Conservation (phyloP, 352 stramenopile species). For the Phytophthora pini region DNA sequence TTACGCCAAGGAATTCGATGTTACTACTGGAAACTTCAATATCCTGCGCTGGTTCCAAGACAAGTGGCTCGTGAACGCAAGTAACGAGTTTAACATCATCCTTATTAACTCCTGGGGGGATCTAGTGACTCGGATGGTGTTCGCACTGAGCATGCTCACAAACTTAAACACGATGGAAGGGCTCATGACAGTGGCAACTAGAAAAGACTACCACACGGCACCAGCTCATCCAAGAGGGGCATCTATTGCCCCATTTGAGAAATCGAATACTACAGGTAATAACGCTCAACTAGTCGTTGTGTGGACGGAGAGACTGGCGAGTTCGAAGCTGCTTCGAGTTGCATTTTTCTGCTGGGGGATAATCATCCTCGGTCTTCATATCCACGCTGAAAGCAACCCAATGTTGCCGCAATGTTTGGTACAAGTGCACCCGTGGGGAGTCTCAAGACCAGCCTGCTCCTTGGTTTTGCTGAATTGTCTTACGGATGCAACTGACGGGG, state of each 20-base stretch:
- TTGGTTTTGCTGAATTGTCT: constrained; percentile 38
- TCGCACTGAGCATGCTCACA: constrained; percentile 44
- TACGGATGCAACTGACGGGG: constrained; percentile 16
- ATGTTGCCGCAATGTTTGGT: constrained; percentile 37
- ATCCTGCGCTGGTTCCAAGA: constrained; percentile 36
- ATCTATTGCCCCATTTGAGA: constrained; percentile 20
- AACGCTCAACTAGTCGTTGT: constrained; percentile 4
- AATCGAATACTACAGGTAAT: neutral
- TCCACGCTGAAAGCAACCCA: constrained; percentile 25
- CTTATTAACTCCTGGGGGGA: constrained; percentile 38
- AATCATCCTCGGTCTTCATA: constrained; percentile 32
- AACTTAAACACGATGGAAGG: constrained; percentile 41
- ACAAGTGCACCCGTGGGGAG: constrained; percentile 35
- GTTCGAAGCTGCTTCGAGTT: constrained; percentile 18
- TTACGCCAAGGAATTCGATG: constrained; percentile 31
- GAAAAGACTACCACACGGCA: neutral
- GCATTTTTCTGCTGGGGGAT: constrained; percentile 39
- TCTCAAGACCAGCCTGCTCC: constrained; percentile 29
- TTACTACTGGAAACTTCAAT: constrained; percentile 22
- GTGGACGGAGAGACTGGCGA: constrained; percentile 17
- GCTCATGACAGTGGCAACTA: constrained; percentile 16
- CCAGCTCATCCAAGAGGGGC: constrained; percentile 3
- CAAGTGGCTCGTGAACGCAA: constrained; percentile 38
- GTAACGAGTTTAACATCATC: constrained; percentile 45
- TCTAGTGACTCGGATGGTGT: constrained; percentile 30